Evolutionary conservation across 2,329 filamentous ascomycete genomes (phyloP).

Genomic region (Sporothrix pseudoabietina): DNA sequence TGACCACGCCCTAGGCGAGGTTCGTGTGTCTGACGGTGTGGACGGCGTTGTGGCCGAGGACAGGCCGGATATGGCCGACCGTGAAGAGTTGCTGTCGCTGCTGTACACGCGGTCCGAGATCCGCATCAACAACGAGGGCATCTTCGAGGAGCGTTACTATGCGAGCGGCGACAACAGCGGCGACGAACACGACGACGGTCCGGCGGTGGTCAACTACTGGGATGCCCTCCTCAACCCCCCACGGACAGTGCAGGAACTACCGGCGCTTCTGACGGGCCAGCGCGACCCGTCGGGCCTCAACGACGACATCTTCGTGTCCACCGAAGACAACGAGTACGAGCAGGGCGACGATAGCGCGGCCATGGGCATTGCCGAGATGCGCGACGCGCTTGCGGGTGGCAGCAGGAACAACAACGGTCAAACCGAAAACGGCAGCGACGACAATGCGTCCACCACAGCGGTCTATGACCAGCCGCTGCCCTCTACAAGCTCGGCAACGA

Average conservation of each 20-base stretch:
- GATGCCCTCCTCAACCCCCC: slow-evolving; percentile 52
- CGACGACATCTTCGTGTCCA: slow-evolving; percentile 25
- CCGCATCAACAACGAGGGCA: background rate
- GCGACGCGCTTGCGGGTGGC: background rate
- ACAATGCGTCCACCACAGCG: slow-evolving; percentile 1
- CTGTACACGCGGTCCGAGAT: slow-evolving; percentile 46
- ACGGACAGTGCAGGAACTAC: slow-evolving; percentile 48
- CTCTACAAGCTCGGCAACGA: background rate
- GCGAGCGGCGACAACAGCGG: background rate
- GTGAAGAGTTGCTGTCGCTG: slow-evolving; percentile 36
- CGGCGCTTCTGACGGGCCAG: slow-evolving; percentile 42
- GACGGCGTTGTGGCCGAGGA: slow-evolving; percentile 61
- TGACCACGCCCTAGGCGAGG: slow-evolving; percentile 60
- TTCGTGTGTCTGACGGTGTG: slow-evolving; percentile 63
- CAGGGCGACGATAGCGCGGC: slow-evolving; percentile 16
- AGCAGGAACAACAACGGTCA: background rate
- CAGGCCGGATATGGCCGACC: slow-evolving; percentile 51
- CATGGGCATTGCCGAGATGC: background rate
- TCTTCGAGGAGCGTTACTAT: slow-evolving; percentile 22
- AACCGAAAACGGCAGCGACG: background rate
- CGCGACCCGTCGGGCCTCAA: background rate
- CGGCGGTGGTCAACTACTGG: slow-evolving; percentile 47
- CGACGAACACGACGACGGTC: slow-evolving; percentile 34
- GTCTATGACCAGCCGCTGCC: slow-evolving; percentile 1
- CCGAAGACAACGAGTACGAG: slow-evolving; percentile 8